Conservation (phyloP, 1,284 basidiomycete genomes). For the Sporisorium reilianum region DNA sequence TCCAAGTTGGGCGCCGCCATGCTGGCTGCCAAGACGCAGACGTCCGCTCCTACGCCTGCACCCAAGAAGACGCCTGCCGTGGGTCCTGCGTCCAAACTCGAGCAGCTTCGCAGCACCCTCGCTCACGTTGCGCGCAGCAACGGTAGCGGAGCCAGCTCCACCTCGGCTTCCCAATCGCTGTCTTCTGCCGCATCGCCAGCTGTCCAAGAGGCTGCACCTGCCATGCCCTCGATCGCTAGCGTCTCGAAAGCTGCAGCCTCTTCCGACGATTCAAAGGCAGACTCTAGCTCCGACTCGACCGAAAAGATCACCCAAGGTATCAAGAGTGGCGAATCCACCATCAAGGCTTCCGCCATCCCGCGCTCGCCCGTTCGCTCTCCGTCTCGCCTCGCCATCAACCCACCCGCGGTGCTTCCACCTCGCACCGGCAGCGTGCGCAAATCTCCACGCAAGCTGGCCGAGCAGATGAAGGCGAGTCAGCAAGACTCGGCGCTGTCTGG, state of each 20-base stretch:
- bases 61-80: constrained; percentile 24
- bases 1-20: constrained; percentile 35
- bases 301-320: constrained; percentile 25
- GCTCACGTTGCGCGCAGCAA: constrained; percentile 44
- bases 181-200: constrained; percentile 18
- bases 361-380: constrained; percentile 47
- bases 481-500: constrained; percentile 19
- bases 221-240: not conserved
- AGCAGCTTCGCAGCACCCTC: constrained; percentile 49
- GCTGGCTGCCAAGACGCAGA: constrained; percentile 26
- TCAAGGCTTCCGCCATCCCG: constrained; percentile 50
- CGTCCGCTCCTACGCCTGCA: constrained; percentile 17
- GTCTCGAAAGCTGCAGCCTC: not conserved
- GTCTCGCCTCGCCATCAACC: constrained; percentile 26
- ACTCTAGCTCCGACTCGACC: constrained; percentile 38
- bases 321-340: constrained; percentile 45
- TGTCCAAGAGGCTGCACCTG: not conserved
- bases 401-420: constrained; percentile 35
- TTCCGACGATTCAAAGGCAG: constrained; percentile 15
- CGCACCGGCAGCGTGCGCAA: constrained; percentile 47
- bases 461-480: constrained; percentile 26
- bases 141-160: constrained; percentile 31
- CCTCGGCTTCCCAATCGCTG: constrained; percentile 19
- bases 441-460: constrained; percentile 42
- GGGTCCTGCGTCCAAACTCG: constrained; percentile 47